Percentiles rank a stretch among this genome's conserved stretches.
phyloP scores from a whole-genome alignment of 2,329 filamentous ascomycete genomes.

The Cytospora piceicola region DNA sequence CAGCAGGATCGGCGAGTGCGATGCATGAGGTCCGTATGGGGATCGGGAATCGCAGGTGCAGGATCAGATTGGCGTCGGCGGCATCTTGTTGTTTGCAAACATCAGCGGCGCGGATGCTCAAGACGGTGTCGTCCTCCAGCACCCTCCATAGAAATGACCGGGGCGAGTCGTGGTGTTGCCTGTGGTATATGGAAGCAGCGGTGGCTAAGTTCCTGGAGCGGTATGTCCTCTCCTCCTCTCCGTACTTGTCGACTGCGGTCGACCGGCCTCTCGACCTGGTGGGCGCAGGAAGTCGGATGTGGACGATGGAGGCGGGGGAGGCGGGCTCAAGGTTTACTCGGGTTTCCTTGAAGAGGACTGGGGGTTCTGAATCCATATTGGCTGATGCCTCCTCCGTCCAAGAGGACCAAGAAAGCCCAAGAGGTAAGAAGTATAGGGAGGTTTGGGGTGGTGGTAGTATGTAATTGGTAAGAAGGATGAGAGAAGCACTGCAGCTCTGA shows the following conservation, averaged over 20 bases:
- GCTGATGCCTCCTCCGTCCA: constrained; percentile 25
- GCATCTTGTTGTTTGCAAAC: constrained; percentile 70
- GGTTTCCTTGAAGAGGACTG: constrained; percentile 83
- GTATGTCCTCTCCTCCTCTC: constrained; percentile 75
- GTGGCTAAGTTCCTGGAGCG: constrained; percentile 73
- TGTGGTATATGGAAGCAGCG: constrained; percentile 83
- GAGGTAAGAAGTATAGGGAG: constrained; percentile 1
- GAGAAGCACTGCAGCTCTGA: background rate
- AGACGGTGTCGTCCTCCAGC: constrained; percentile 74
- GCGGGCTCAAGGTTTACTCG: constrained; percentile 79
- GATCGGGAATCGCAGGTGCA: constrained; percentile 77
- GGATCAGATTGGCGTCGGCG: constrained; percentile 71
- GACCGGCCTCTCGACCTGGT: constrained; percentile 36
- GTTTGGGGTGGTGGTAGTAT: background rate
- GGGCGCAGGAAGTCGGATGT: constrained; percentile 66
- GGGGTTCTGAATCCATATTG: constrained; percentile 65
- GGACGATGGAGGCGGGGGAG: constrained; percentile 69
- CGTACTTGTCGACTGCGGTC: constrained; percentile 45
- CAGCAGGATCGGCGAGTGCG: constrained; percentile 77
- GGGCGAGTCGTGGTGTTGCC: constrained; percentile 74
- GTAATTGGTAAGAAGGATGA: background rate
- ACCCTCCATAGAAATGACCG: constrained; percentile 91
- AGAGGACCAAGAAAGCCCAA: constrained; percentile 1
- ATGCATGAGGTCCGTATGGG: constrained; percentile 77
- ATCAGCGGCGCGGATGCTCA: constrained; percentile 85